These are phyloP conservation scores for Mytilinidion resinicola DNA, from an alignment of 495 filamentous ascomycete genomes.

Conservation along the genomic window DNA sequence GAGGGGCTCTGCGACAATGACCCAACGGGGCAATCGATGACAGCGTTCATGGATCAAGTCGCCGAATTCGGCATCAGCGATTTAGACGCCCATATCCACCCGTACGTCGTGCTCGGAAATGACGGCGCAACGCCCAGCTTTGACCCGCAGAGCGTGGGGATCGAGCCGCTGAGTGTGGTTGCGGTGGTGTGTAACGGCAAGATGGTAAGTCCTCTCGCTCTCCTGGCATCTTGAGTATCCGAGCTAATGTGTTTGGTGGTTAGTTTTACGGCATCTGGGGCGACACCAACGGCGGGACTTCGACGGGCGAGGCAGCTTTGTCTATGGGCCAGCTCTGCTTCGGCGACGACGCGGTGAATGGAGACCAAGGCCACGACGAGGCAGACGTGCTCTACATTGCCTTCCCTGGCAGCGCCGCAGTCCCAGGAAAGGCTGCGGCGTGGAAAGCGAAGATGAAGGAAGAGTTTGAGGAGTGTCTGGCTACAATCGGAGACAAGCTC, in stretches of 20 bases:
- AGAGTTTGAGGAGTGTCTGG: conserved; percentile 17
- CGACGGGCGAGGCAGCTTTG: conserved; percentile 53
- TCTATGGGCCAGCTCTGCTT: conserved; percentile 55
- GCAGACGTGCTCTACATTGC: conserved; percentile 25
- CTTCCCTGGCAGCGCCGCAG: conserved; percentile 19
- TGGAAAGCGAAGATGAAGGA: conserved; percentile 8
- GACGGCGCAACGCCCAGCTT: conserved; percentile 37
- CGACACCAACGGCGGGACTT: conserved; percentile 52
- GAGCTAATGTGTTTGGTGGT: background rate
- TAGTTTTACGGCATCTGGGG: conserved; percentile 63
- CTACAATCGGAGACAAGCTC: conserved; percentile 14
- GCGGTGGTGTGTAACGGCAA: conserved; percentile 55
- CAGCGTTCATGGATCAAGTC: conserved; percentile 49
- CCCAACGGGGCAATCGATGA: conserved; percentile 46
- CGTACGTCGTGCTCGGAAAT: conserved; percentile 64
- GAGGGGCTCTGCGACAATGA: conserved; percentile 48
- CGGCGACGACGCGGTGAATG: conserved; percentile 17
- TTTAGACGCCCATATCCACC: conserved; percentile 55
- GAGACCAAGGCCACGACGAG: conserved; percentile 15
- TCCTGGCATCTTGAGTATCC: background rate
- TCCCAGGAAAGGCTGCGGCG: conserved; percentile 1
- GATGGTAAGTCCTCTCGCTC: conserved; percentile 38
- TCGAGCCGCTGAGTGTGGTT: conserved; percentile 57
- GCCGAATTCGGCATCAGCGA: conserved; percentile 45
- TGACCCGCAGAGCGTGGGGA: conserved; percentile 45